phyloP scores from a whole-genome alignment of 345 rosid species.

The Punica granatum region DNA sequence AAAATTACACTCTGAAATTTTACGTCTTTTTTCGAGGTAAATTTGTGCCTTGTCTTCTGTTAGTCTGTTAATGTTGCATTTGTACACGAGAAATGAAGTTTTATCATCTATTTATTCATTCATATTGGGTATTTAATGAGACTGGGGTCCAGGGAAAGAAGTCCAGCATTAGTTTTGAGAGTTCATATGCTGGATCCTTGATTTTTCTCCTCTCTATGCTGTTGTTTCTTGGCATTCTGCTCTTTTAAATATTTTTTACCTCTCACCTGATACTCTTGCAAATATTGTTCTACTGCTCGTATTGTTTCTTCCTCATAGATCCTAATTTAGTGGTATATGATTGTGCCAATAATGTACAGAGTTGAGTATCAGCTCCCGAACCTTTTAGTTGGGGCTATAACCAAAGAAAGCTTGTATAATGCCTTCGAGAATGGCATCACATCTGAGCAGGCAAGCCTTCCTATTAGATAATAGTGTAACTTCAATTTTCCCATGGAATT shows the following conservation, averaged over 20 bases:
- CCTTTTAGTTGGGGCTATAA: conserved; percentile 81
- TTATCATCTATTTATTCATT: not conserved
- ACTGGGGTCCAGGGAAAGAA: not conserved
- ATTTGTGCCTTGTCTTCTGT: not conserved
- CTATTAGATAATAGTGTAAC: not conserved
- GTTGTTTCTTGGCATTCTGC: not conserved
- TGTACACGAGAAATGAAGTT: not conserved
- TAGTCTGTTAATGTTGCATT: not conserved
- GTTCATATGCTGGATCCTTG: not conserved
- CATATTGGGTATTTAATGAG: not conserved
- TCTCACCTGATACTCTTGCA: not conserved
- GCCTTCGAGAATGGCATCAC: conserved; percentile 95
- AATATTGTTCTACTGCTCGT: not conserved
- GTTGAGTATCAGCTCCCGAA: conserved; percentile 94
- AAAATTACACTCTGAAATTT: conserved; percentile 83
- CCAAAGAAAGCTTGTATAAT: conserved; percentile 79
- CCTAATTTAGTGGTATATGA: not conserved
- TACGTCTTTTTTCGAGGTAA: conserved; percentile 90
- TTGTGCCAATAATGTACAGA: conserved; percentile 33
- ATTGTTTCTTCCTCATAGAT: not conserved
- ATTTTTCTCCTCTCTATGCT: not conserved
- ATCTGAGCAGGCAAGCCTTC: conserved; percentile 57
- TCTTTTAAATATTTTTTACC: not conserved
- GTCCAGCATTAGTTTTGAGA: not conserved
- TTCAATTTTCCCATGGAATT: not conserved